Evolutionary conservation across 257 asterid species (phyloP), one percentile per base, ranked within the genome.

Genomic region (Coffea eugenioides): DNA sequence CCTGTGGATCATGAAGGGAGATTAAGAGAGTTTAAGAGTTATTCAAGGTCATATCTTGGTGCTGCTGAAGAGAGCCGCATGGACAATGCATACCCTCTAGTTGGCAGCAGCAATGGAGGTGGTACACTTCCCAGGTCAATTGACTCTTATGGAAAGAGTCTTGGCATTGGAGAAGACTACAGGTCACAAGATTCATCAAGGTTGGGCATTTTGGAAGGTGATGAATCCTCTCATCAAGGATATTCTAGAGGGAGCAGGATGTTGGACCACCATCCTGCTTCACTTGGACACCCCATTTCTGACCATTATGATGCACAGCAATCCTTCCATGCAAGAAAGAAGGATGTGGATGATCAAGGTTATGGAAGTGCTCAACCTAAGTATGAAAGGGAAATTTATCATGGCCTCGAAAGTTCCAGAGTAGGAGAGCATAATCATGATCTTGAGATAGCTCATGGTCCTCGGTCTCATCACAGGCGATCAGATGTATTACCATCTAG

Each of bases 91-190:
- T 83, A 84, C 83, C 69, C 88, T 46, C 83, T 81, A 84, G 81
- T 57, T 80, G 85, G 77, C 36, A 59, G 77, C 71, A 68, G 76
- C 73, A 80, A 74, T 65, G 18, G 69, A 34, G 83, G 75, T 80
- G 77, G 77, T 69, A 74, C 57, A 66, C 52, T 54, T 83, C 71
- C 71, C n/a, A 77, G 85, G 79, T 67, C 82, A 76, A 62, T 81
- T 78, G 88, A 79, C 49, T 70, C 70, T 39, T 75, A 72, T 79
- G 81, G 82, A 56, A 84, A 74, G 71, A 77, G 46, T 36, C 79
- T 41, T 65, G 74, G 79, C 43, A 73, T 80, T 52, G 91, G 83
- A 80, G 91, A 86, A 76, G 88, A 85, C 56, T 83, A 85, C 83
- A 71, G 73, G 80, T 82, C 66, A 71, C 85, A 64, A 48, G 84